Conservation (phyloP, 192 early-diverging fungal species). For the Coemansia sp. region DNA sequence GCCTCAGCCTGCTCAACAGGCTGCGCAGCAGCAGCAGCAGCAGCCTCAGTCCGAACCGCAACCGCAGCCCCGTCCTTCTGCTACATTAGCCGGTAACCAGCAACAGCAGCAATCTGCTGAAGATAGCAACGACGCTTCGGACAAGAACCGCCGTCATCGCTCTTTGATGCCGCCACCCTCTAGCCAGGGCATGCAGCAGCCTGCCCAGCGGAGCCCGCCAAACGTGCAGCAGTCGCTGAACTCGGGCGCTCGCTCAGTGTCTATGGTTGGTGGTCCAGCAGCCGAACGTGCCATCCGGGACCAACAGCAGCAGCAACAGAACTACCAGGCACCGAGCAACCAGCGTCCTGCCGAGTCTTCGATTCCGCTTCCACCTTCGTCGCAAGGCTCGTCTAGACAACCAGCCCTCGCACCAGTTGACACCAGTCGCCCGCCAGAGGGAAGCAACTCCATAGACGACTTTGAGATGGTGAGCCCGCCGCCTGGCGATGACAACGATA, state of each 20-base stretch:
- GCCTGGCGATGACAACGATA: slow-evolving; percentile 10
- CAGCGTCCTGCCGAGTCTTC: neutral
- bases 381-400: neutral
- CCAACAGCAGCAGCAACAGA: slow-evolving; percentile 20
- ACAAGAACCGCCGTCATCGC: slow-evolving; percentile 30
- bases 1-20: neutral
- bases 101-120: neutral
- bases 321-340: neutral
- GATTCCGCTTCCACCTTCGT: slow-evolving; percentile 2
- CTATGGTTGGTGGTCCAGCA: slow-evolving; percentile 33
- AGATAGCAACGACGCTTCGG: slow-evolving; percentile 7
- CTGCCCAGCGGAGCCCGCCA: slow-evolving; percentile 8
- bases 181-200: slow-evolving; percentile 12
- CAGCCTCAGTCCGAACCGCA: neutral
- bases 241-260: slow-evolving; percentile 18
- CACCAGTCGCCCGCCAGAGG: slow-evolving; percentile 1
- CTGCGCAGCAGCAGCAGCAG: slow-evolving; percentile 17
- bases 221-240: neutral
- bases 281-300: slow-evolving; percentile 7
- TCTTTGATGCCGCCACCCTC: slow-evolving; percentile 37
- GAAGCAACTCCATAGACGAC: slow-evolving; percentile 30
- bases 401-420: neutral
- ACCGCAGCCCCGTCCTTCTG: neutral
- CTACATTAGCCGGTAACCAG: neutral
- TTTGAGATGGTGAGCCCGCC: slow-evolving; percentile 43